Conservation (phyloP, 495 filamentous ascomycete genomes). For the Penicillium pancosmium region DNA sequence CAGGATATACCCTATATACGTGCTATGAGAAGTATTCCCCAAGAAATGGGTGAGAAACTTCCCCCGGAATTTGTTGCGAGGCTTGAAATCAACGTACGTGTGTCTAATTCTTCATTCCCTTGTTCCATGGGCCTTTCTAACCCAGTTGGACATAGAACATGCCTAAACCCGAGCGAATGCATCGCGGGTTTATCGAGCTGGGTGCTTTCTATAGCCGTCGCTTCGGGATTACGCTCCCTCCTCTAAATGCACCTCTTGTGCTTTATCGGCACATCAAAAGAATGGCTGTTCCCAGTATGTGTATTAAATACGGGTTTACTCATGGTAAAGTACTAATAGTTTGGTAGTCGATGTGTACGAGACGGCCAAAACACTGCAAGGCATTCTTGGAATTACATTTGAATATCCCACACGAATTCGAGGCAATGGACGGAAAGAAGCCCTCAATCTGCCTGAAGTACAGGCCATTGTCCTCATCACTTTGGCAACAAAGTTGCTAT, state of each 20-base stretch:
- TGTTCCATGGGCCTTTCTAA: slow-evolving; percentile 6
- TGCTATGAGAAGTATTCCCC: slow-evolving; percentile 55
- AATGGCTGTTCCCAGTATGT: slow-evolving; percentile 76
- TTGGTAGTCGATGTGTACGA: slow-evolving; percentile 71
- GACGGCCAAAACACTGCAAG: slow-evolving; percentile 58
- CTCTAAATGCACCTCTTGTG: slow-evolving; percentile 67
- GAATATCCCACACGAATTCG: slow-evolving; percentile 48
- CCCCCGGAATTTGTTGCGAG: slow-evolving; percentile 59
- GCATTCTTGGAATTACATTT: slow-evolving; percentile 58
- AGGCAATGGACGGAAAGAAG: slow-evolving; percentile 24
- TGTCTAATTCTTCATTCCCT: background rate
- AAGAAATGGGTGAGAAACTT: slow-evolving; percentile 65
- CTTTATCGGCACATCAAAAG: slow-evolving; percentile 70
- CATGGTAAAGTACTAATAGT: slow-evolving; percentile 18
- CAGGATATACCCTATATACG: slow-evolving; percentile 52
- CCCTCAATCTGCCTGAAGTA: slow-evolving; percentile 67
- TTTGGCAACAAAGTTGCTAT: slow-evolving; percentile 74
- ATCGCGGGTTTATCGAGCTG: slow-evolving; percentile 62
- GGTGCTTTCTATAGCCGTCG: slow-evolving; percentile 63
- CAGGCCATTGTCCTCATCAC: slow-evolving; percentile 72
- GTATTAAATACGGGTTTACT: background rate
- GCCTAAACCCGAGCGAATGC: slow-evolving; percentile 59
- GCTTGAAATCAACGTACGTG: slow-evolving; percentile 57
- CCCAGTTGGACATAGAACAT: slow-evolving; percentile 26
- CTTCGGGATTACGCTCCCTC: slow-evolving; percentile 72